Conservation (phyloP, 208 protist species). For the Angomonas desouzai region DNA sequence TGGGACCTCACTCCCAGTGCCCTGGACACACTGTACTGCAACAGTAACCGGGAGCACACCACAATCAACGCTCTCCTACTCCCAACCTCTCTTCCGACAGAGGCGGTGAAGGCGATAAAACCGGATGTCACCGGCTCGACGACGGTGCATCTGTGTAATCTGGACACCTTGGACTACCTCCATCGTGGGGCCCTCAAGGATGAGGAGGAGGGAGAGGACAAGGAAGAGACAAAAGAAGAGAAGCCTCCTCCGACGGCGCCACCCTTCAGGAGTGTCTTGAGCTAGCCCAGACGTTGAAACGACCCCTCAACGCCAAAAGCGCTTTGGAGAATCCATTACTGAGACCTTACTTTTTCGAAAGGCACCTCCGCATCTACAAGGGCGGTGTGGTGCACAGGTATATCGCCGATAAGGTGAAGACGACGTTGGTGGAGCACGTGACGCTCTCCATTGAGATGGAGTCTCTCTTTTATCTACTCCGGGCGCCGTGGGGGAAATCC, state of each 20-base stretch:
- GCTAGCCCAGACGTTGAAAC: not conserved
- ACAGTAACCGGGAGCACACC: slow-evolving; percentile 3
- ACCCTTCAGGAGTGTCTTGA: no score
- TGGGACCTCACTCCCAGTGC: not conserved
- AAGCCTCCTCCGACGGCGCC: no score
- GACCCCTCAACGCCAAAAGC: not conserved
- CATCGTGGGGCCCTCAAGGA: not conserved
- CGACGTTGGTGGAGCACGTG: not conserved
- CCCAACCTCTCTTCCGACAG: not conserved
- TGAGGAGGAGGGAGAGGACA: not conserved
- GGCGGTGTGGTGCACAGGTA: not conserved
- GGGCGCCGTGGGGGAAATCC: not conserved
- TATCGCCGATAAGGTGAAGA: not conserved
- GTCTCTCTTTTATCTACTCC: not conserved
- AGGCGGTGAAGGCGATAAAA: not conserved
- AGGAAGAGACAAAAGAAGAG: not conserved
- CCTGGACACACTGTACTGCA: not conserved
- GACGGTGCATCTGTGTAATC: not conserved
- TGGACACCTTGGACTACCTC: not conserved
- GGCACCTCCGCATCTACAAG: not conserved
- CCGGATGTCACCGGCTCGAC: not conserved
- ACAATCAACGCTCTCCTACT: not conserved
- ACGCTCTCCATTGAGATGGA: not conserved
- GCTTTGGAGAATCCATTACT: not conserved
- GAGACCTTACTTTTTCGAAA: not conserved